These are phyloP conservation scores for Claviceps monticola DNA, from an alignment of 2,329 filamentous ascomycete species.

Conservation along the genomic window DNA sequence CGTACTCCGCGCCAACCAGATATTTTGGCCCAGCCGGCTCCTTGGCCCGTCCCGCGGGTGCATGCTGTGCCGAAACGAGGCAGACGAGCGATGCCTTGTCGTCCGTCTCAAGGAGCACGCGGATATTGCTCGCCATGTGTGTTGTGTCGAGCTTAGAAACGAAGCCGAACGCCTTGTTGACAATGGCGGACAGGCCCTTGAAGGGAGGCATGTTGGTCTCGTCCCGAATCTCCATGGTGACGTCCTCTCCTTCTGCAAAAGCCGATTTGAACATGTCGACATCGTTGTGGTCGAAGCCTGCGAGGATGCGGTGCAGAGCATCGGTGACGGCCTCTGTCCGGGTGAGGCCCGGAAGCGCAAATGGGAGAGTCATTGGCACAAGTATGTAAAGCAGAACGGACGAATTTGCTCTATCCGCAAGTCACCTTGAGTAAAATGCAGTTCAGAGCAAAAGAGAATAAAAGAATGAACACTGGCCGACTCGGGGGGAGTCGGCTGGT, in stretches of 20 bases:
- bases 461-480: too few relatives aligned
- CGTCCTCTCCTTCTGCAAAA: not conserved
- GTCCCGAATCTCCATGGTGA: not conserved
- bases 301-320: constrained; percentile 2
- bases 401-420: too few relatives aligned
- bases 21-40: constrained; percentile 8
- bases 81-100: not conserved
- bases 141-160: constrained; percentile 12
- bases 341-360: not conserved
- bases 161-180: not conserved
- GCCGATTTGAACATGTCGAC: constrained; percentile 1
- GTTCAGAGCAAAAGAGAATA: too few relatives aligned
- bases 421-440: too few relatives aligned
- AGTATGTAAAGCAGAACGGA: too few relatives aligned
- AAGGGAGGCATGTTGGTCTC: not conserved
- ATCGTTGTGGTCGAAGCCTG: constrained; percentile 4
- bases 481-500: too few relatives aligned
- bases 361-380: not conserved
- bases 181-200: not conserved
- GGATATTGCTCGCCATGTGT: constrained; percentile 17
- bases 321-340: constrained; percentile 4
- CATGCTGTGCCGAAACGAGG: not conserved
- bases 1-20: constrained; percentile 16
- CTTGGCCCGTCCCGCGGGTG: not conserved
- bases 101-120: constrained; percentile 14